Evolutionary conservation across 208 protist species (phyloP).

Genomic region (Acanthamoeba castellanii): DNA sequence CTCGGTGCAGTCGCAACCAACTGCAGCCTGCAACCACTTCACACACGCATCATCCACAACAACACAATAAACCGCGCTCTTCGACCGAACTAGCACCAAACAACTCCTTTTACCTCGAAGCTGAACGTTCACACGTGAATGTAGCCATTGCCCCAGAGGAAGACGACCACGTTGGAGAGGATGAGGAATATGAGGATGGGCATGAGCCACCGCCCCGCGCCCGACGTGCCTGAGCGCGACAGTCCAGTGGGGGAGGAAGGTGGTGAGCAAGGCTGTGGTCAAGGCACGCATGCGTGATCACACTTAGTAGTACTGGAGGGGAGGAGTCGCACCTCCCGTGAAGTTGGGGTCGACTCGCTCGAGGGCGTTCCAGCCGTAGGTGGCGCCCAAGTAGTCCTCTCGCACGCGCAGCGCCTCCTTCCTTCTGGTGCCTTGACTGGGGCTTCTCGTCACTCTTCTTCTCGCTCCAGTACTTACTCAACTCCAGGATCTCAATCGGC

Average conservation of each 20-base stretch:
- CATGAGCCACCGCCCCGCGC: background rate
- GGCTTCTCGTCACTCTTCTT: constrained; percentile 1
- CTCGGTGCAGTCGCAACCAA: too few relatives aligned
- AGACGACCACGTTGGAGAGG: background rate
- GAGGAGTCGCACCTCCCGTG: background rate
- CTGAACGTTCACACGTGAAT: background rate
- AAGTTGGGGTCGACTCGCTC: constrained; percentile 41
- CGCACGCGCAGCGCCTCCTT: background rate
- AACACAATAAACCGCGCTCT: too few relatives aligned
- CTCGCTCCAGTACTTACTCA: constrained; percentile 34
- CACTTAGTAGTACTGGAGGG: too few relatives aligned
- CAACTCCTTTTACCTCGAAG: too few relatives aligned
- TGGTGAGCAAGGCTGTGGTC: background rate
- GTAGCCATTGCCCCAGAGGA: constrained; percentile 43
- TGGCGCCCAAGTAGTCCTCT: background rate
- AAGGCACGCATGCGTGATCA: background rate
- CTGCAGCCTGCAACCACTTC: too few relatives aligned
- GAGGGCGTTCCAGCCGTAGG: constrained; percentile 30
- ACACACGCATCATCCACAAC: too few relatives aligned
- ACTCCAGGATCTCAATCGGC: background rate
- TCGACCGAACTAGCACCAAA: too few relatives aligned
- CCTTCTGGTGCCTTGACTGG: background rate
- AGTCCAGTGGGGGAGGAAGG: background rate
- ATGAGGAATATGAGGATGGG: background rate
- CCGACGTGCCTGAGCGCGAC: background rate